Base-by-base conservation (phyloP, 2,329 filamentous ascomycete genomes). In the Cladosporium sp. region DNA sequence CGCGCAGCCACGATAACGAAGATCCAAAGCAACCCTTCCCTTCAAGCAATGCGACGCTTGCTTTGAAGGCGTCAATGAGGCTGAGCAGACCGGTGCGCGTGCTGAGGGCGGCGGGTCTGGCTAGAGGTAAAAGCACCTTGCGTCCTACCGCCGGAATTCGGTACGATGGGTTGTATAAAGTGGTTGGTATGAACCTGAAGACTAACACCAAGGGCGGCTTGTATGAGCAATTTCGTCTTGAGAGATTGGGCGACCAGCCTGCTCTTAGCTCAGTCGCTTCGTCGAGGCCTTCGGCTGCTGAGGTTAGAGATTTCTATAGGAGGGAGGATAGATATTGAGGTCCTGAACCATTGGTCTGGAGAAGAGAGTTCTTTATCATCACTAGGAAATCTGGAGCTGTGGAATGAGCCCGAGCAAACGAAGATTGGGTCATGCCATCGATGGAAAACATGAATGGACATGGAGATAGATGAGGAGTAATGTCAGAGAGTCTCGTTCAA, bases 201-300 rank as follows among this genome's bases (percentile, higher is more conserved):
- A 57, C 11, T 12, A 63, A 64, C 29, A 44, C 8, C 8, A 58
- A 58, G 9, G 60, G 61, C 9, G 62, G 61, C 0, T 9, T 58
- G 29, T 64, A 63, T 40, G 58, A 64, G 54, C 60, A 61, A 17
- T 63, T 63, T 43, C 54, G 53, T 37, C 52, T 64, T 7, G 56
- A 49, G 43, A 43, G 59, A 4, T 11, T 56, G 18, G 50, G 43
- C 3, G 56, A 42, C 3, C 58, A 62, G 41, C 38, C 27, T 8
- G 1, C 48, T 15, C 43, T 27, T 5, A 9, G 22, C 5, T 27
- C 22, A 9, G 53, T 11, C 38, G 60, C 9, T 29, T 54, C 8
- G 19, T 38, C 3, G 45, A 52, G 43, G 29, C 61, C 61, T 12
- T 59, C 50, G 24, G 30, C 42, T 3, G 39, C 41, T 19, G 56